Evolutionary conservation across 2,329 filamentous ascomycete genomes (phyloP).

Genomic region (Bisporella sp.): DNA sequence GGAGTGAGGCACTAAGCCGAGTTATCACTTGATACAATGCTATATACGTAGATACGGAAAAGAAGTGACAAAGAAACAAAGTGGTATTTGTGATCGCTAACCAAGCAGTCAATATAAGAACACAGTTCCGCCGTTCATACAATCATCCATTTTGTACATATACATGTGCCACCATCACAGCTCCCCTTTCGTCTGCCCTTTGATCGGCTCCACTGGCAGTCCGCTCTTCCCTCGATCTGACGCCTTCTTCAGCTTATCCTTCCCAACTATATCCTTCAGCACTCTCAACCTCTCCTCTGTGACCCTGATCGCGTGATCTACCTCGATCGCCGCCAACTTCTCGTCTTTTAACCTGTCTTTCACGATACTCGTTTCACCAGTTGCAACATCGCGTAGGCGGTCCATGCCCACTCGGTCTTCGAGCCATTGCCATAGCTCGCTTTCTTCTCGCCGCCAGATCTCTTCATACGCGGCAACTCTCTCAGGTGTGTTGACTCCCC

Average conservation of each 20-base stretch:
- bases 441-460: slow-evolving; percentile 49
- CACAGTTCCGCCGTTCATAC: neutral
- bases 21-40: too few species aligned
- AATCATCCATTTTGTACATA: neutral
- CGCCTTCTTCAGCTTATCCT: slow-evolving; percentile 5
- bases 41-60: too few species aligned
- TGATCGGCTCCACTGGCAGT: neutral
- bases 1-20: too few species aligned
- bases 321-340: slow-evolving; percentile 22
- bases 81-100: too few species aligned
- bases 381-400: slow-evolving; percentile 56
- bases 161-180: neutral
- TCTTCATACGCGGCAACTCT: slow-evolving; percentile 82
- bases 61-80: too few species aligned
- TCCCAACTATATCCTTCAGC: slow-evolving; percentile 64
- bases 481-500: slow-evolving; percentile 44
- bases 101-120: neutral
- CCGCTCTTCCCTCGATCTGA: neutral
- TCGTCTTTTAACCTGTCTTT: slow-evolving; percentile 20
- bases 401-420: slow-evolving; percentile 47
- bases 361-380: slow-evolving; percentile 18
- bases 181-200: neutral
- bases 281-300: slow-evolving; percentile 79
- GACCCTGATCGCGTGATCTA: slow-evolving; percentile 39
- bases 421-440: slow-evolving; percentile 29